Conservation (phyloP, 805 yeast species). For the Suhomyces sp. region DNA sequence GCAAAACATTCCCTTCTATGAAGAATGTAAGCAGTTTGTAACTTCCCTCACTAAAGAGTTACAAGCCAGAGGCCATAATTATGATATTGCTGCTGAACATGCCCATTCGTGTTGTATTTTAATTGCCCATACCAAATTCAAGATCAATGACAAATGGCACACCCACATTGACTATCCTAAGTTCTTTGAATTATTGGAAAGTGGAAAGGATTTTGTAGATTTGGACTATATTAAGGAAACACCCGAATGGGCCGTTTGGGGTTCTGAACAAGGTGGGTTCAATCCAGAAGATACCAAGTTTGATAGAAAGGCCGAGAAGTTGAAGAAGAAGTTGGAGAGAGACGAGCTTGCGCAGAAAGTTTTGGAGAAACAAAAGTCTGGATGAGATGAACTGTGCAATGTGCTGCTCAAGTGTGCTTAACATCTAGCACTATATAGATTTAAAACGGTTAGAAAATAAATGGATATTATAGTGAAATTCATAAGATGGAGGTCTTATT, state of each 20-base stretch:
- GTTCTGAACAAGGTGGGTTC: constrained; percentile 81
- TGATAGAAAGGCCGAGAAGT: constrained; percentile 60
- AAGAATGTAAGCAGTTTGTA: constrained; percentile 81
- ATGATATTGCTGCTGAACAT: constrained; percentile 90
- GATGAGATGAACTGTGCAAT: no score
- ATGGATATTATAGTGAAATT: no score
- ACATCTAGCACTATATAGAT: no score
- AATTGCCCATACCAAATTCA: constrained; percentile 72
- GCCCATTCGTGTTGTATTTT: constrained; percentile 92
- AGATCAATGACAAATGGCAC: constrained; percentile 71
- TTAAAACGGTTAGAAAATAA: no score
- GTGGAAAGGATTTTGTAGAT: constrained; percentile 68
- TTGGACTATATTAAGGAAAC: constrained; percentile 80
- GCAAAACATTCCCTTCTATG: constrained; percentile 94
- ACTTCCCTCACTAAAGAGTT: constrained; percentile 59
- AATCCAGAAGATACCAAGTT: constrained; percentile 78
- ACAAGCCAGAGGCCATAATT: constrained; percentile 61
- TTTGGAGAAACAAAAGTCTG: constrained; percentile 8
- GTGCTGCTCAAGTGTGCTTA: no score
- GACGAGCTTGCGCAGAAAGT: constrained; percentile 23
- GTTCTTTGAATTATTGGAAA: constrained; percentile 66
- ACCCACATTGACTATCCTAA: constrained; percentile 83
- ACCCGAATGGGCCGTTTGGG: constrained; percentile 91
- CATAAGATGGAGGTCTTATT: no score
- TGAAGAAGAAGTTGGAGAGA: constrained; percentile 44